A percentile compares a stretch with the other conserved stretches of the same genome.
Evolutionary conservation across 805 yeast genomes (phyloP).

Genomic region (Sugiyamaella valdiviana): DNA sequence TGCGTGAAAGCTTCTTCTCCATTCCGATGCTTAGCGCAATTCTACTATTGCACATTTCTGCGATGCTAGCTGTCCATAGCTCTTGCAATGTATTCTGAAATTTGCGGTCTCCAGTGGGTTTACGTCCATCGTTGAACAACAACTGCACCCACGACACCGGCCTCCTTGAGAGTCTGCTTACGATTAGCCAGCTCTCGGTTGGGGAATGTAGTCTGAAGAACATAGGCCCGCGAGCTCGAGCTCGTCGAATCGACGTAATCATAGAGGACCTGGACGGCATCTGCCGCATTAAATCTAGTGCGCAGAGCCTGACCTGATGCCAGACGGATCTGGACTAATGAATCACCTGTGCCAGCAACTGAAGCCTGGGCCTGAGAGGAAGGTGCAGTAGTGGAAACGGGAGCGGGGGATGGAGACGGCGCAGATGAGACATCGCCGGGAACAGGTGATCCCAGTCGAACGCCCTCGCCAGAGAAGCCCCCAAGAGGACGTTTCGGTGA

Average conservation of each 20-base stretch:
- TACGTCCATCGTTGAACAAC: conserved; percentile 79
- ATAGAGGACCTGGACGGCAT: conserved; percentile 59
- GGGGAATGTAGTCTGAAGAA: conserved; percentile 77
- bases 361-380: conserved; percentile 8
- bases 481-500: conserved; percentile 58
- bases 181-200: conserved; percentile 60
- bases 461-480: conserved; percentile 76
- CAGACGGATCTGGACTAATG: conserved; percentile 72
- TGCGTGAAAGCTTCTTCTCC: too few species aligned
- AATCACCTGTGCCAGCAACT: conserved; percentile 48
- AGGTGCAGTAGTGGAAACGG: conserved; percentile 22
- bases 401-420: conserved; percentile 22
- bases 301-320: conserved; percentile 72
- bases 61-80: background rate
- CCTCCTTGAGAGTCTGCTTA: conserved; percentile 56
- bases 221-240: conserved; percentile 44
- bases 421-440: conserved; percentile 43
- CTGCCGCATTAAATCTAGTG: conserved; percentile 57
- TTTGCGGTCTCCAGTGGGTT: background rate
- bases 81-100: background rate
- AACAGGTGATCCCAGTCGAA: conserved; percentile 82
- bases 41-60: too few species aligned
- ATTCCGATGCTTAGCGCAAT: too few species aligned
- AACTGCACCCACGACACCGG: conserved; percentile 77
- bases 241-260: conserved; percentile 56